Conservation (phyloP, 257 asterid genomes). For the Fraxinus americana region DNA sequence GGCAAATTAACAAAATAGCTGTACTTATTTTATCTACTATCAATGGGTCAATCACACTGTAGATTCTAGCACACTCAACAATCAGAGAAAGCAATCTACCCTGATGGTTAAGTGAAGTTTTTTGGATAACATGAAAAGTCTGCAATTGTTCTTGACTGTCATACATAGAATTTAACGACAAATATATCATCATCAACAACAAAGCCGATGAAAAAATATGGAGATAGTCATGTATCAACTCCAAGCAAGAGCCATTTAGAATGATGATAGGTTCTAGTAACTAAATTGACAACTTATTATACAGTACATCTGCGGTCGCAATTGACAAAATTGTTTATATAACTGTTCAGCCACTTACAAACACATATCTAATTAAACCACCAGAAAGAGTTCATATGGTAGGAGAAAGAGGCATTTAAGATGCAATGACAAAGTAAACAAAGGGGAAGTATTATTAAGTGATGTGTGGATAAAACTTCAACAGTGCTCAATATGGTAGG, state of each 20-base stretch:
- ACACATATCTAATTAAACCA: neutral
- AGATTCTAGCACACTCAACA: no score
- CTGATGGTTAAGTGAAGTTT: neutral
- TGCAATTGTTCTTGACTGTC: neutral
- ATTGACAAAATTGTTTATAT: neutral
- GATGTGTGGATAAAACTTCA: no score
- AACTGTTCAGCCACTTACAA: neutral
- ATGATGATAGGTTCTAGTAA: no score
- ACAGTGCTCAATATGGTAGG: neutral
- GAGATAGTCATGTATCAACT: neutral
- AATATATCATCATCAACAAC: no score
- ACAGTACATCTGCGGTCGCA: neutral
- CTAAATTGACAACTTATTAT: neutral
- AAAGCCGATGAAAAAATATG: neutral
- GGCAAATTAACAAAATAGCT: neutral
- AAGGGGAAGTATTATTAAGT: neutral
- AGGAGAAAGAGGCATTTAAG: neutral
- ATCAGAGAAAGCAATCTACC: neutral
- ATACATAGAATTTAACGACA: neutral
- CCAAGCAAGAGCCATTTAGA: no score
- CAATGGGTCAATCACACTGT: no score
- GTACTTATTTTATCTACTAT: neutral
- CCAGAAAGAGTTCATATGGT: neutral
- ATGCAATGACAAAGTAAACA: neutral
- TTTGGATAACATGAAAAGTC: neutral